Conservation (phyloP, 164 flowering plant genomes). For the Berberis vulgaris region DNA sequence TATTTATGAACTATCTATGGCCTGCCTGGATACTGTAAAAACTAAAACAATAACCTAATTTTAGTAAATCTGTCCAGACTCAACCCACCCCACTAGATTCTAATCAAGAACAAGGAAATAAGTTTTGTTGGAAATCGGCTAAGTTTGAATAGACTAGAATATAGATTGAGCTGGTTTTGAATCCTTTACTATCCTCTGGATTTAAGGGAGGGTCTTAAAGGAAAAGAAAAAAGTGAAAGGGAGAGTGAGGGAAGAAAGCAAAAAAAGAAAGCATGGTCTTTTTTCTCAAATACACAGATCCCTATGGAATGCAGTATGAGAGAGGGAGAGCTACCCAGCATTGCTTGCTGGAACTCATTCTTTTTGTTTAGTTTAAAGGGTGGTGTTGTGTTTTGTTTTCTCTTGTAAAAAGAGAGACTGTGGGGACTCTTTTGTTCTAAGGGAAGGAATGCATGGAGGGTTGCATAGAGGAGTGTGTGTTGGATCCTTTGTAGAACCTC, state of each 20-base stretch:
- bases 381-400: conserved; percentile 25
- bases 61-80: conserved; percentile 12
- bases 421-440: background rate
- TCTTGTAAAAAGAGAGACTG: conserved; percentile 19
- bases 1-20: conserved; percentile 37
- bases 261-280: conserved; percentile 22
- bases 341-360: conserved; percentile 52
- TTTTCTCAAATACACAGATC: conserved; percentile 64
- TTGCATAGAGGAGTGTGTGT: background rate
- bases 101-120: background rate
- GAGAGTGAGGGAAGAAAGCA: conserved; percentile 1
- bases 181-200: background rate
- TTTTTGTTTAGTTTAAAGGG: conserved; percentile 63
- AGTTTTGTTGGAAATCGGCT: no score
- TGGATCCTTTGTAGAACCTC: background rate
- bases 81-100: conserved; percentile 9
- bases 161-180: background rate
- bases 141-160: no score
- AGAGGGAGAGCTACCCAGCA: conserved; percentile 37
- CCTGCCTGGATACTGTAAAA: conserved; percentile 25
- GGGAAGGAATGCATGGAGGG: background rate
- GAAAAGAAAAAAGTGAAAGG: background rate
- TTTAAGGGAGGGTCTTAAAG: background rate
- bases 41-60: conserved; percentile 14
- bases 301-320: conserved; percentile 48